Evolutionary conservation across 306 rosid genomes (phyloP), one percentile per base, ranked within the genome.

Genomic region (Purshia tridentata): DNA sequence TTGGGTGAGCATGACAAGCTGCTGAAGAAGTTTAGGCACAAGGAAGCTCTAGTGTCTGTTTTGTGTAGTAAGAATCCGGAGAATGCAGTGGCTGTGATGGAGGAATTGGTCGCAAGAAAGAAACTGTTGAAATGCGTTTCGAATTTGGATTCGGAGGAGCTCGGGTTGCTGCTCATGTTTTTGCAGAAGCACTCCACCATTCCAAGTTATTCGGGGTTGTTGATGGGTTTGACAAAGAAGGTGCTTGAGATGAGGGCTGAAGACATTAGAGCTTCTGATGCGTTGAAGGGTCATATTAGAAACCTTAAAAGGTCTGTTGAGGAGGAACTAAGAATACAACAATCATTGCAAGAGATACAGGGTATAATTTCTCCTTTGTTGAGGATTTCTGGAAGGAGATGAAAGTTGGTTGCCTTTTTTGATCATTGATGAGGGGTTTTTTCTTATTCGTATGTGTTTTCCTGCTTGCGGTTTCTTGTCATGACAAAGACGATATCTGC

Each of bases 321-420:
- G 1, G 97, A 90, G 75, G 97, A 94, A 88, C 86, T 89, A 12
- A 81, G 82, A 63, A 76, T 88, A 80, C 99, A 91, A 65, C 86
- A 77, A 20, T 76, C 88, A 4, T 77, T 94, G 88, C 91, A 77
- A 55, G 93, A 91, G 87, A 88, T 94, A 65, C 95, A 87, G 73
- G 97, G 99, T 74, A 83, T 91, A 53, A 84, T 94, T 37, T 88
- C 97, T 64, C 99, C 97, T 54, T 66, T 94, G 73, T 58, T 94
- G 73, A 89, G 86, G 81, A 84, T 90, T 70, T 92, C 95, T 39
- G 96, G 88, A 68, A 88, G 90, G 76, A 81, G 92, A 84, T 91
- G 86, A 85, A 76, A n/a, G 65, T 73, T 35, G 16, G 9, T 42
- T 4, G 29, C 22, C 65, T 70, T 67, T 8, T 47, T 11, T 7